A percentile compares a stretch with the other conserved stretches of the same genome.
phyloP scores from a whole-genome alignment of 495 filamentous ascomycete genomes.

The Platismatia glauca region DNA sequence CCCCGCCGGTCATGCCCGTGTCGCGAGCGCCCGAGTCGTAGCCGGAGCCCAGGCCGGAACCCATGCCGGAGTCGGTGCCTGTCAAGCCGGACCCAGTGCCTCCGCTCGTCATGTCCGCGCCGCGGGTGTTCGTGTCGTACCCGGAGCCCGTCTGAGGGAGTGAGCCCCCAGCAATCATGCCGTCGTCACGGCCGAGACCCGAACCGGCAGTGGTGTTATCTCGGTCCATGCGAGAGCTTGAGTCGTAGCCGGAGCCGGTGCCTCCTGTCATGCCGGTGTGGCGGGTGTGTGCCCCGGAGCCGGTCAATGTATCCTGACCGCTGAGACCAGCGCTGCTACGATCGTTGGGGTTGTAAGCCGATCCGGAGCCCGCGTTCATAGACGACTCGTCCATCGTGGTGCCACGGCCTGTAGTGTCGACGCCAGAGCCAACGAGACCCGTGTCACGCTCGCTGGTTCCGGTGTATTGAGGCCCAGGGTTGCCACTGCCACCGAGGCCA shows the following conservation, averaged over 20 bases:
- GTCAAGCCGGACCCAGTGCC: slow-evolving; percentile 11
- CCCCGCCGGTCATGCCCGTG: background rate
- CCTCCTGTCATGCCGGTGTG: background rate
- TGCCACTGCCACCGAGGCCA: slow-evolving; percentile 27
- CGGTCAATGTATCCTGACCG: background rate
- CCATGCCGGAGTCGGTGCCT: slow-evolving; percentile 14
- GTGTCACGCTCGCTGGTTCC: slow-evolving; percentile 46
- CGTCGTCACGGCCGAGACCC: background rate
- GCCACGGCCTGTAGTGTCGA: background rate
- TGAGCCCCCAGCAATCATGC: background rate
- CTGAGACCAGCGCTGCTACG: background rate
- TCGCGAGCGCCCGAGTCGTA: slow-evolving; percentile 3
- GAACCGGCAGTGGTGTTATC: slow-evolving; percentile 3
- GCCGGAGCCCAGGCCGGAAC: too few relatives aligned
- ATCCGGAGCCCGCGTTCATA: slow-evolving; percentile 15
- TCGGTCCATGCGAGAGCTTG: background rate
- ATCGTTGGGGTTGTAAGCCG: slow-evolving; percentile 12
- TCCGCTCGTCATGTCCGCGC: slow-evolving; percentile 33
- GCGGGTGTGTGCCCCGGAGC: background rate
- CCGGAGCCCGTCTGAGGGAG: slow-evolving; percentile 8
- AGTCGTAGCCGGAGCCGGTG: slow-evolving; percentile 1
- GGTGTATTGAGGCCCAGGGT: slow-evolving; percentile 44
- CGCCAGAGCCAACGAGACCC: slow-evolving; percentile 40
- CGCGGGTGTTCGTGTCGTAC: slow-evolving; percentile 15
- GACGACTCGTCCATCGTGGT: slow-evolving; percentile 4